A percentile compares a stretch with the other conserved stretches of the same genome.
Conservation (phyloP, 2,329 filamentous ascomycete species). For the Arthrinium puccinioides region DNA sequence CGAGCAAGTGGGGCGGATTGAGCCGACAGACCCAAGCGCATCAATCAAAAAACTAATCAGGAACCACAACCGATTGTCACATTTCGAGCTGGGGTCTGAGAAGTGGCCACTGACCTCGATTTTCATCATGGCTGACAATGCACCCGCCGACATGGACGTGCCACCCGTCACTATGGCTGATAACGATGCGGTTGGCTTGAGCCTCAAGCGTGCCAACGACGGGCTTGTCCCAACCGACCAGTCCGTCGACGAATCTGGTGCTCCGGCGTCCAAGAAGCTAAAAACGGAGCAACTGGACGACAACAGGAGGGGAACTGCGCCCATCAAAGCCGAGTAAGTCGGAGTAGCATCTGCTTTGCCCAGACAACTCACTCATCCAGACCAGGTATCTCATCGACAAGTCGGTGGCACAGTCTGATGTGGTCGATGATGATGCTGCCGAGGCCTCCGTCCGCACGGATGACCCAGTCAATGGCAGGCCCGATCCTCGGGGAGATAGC, state of each 20-base stretch:
- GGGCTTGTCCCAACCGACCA: slow-evolving; percentile 13
- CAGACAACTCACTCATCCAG: slow-evolving; percentile 2
- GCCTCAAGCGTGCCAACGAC: slow-evolving; percentile 7
- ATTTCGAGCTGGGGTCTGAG: too few species aligned
- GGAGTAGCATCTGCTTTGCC: background rate
- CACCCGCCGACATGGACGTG: background rate
- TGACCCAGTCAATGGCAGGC: slow-evolving; percentile 46
- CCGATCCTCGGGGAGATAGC: slow-evolving; percentile 18
- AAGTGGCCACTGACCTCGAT: background rate
- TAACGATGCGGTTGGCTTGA: background rate
- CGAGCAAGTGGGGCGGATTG: too few species aligned
- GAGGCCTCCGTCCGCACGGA: slow-evolving; percentile 48
- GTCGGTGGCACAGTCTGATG: slow-evolving; percentile 18
- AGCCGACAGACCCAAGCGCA: too few species aligned
- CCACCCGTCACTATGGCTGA: background rate
- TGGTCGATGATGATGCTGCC: slow-evolving; percentile 52
- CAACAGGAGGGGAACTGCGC: slow-evolving; percentile 21
- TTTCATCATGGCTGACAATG: background rate
- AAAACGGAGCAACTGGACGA: slow-evolving; percentile 37
- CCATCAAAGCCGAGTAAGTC: slow-evolving; percentile 31
- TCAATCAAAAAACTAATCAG: too few species aligned
- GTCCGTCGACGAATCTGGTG: slow-evolving; percentile 23
- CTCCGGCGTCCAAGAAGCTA: slow-evolving; percentile 50
- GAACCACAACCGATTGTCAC: too few species aligned
- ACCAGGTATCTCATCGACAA: slow-evolving; percentile 24